Conservation (phyloP, 2,329 filamentous ascomycete species). For the Ciborinia camelliae region DNA sequence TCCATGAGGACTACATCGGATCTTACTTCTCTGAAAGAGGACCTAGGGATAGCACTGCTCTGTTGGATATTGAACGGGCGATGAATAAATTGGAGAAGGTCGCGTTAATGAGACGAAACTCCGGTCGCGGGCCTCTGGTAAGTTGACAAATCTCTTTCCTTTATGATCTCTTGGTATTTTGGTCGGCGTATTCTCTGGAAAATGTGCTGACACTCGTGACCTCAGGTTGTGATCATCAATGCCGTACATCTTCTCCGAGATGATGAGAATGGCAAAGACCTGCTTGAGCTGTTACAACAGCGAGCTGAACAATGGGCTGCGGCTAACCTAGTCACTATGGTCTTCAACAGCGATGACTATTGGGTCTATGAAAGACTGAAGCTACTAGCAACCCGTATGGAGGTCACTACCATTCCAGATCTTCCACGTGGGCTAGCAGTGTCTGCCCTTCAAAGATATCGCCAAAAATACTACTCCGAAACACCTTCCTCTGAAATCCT, state of each 20-base stretch:
- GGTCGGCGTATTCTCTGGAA: not conserved
- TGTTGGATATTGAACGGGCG: conserved; percentile 92
- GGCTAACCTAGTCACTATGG: conserved; percentile 80
- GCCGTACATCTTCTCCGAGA: conserved; percentile 88
- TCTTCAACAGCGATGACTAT: conserved; percentile 97
- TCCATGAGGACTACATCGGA: conserved; percentile 96
- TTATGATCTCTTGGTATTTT: not conserved
- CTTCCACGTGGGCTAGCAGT: conserved; percentile 76
- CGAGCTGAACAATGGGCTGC: conserved; percentile 96
- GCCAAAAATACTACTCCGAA: conserved; percentile 73
- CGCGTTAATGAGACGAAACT: conserved; percentile 66
- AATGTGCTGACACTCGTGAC: not conserved
- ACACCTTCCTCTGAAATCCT: conserved; percentile 52
- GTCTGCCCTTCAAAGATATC: conserved; percentile 72
- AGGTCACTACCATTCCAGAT: conserved; percentile 82
- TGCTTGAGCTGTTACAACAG: conserved; percentile 93
- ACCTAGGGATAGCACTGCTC: conserved; percentile 83
- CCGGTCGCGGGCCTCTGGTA: conserved; percentile 66
- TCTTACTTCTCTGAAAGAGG: conserved; percentile 93
- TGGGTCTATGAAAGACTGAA: conserved; percentile 97
- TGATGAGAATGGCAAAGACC: conserved; percentile 86
- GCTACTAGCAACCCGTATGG: conserved; percentile 89
- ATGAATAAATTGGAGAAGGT: conserved; percentile 99
- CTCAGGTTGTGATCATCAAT: conserved; percentile 71
- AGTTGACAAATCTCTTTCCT: not conserved